Conservation (phyloP, 805 yeast species). For the Lachancea thermotolerans region DNA sequence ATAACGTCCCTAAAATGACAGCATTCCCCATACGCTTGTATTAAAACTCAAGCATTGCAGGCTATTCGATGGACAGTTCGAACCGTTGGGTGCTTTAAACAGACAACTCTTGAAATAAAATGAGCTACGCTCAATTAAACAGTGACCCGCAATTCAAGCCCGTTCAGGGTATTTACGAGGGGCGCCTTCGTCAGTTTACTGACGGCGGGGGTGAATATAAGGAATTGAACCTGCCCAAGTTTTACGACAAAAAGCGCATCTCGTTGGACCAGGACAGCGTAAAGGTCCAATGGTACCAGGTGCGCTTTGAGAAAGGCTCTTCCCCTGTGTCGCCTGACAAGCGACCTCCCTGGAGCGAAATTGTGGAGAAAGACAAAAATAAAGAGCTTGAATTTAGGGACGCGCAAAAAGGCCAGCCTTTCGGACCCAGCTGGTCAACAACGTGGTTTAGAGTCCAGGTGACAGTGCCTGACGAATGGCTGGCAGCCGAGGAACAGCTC, state of each 20-base stretch:
- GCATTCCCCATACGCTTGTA: too few relatives aligned
- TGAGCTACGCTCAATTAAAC: slow-evolving; percentile 23
- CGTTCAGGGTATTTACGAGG: slow-evolving; percentile 52
- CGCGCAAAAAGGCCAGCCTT: slow-evolving; percentile 63
- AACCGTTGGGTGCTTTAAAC: too few relatives aligned
- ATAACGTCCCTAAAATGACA: too few relatives aligned
- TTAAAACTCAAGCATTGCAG: too few relatives aligned
- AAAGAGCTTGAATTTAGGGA: slow-evolving; percentile 39
- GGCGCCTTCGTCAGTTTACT: slow-evolving; percentile 52
- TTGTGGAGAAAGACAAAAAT: slow-evolving; percentile 20
- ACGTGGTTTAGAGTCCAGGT: slow-evolving; percentile 81
- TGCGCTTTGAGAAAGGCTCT: slow-evolving; percentile 47
- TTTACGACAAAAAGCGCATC: slow-evolving; percentile 57
- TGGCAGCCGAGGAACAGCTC: slow-evolving; percentile 42
- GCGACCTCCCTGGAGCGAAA: slow-evolving; percentile 30
- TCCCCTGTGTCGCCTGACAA: slow-evolving; percentile 35
- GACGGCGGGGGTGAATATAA: slow-evolving; percentile 72
- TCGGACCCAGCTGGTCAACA: slow-evolving; percentile 96
- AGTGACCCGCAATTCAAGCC: slow-evolving; percentile 55
- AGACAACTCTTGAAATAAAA: background rate
- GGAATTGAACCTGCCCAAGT: slow-evolving; percentile 70
- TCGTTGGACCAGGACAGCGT: slow-evolving; percentile 40
- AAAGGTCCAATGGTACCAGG: slow-evolving; percentile 59
- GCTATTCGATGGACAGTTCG: background rate
- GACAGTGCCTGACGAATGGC: slow-evolving; percentile 51